Evolutionary conservation across 148 eudicot species (phyloP), one percentile per base, ranked within the genome.

Genomic region (Camellia granthamiana): DNA sequence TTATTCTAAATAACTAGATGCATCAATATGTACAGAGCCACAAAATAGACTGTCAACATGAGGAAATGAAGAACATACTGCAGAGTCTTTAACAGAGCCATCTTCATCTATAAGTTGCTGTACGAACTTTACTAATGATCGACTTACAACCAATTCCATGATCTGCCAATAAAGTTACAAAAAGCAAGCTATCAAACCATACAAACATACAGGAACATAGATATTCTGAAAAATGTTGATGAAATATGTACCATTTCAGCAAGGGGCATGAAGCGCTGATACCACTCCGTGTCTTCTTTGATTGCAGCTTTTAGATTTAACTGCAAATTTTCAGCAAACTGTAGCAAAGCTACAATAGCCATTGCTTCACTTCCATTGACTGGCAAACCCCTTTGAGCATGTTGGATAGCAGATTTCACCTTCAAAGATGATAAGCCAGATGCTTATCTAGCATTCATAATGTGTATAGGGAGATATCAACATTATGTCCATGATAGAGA

Each of bases 51-150:
- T 82, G 23, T 5, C 65, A 61, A 71, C 10, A 60, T 69, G 54
- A 49, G 43, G 54, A 18, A 4, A 72, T 47, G 19, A 79, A 54
- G 9, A 77, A 88, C 97, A 75, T 77, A 96, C 99, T 74, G 98
- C 97, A 75, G 99, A 91, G 82, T 96, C 98, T 86, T 89, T 93
- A 64, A 96, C 89, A 23, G 85, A 84, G 71, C 99, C 99, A 89
- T 96, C 99, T 83, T 93, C 97, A 84, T 91, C 90, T 58, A 96
- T 73, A 67, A 96, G 88, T 81, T 91, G 92, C 69, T 84, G 81
- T 77, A 96, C 84, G 74, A 92, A 85, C 89, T 85, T 93, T 8
- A 87, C 82, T 71, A 96, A 84, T 55, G 95, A 82, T 74, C 86
- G 85, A 77, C 74, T 91, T 46, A 87, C 81, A 66, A 87, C 87